A percentile compares a stretch with the other conserved stretches of the same genome.
Evolutionary conservation across 306 rosid genomes (phyloP).

Genomic region (Pyrus pyrifolia): DNA sequence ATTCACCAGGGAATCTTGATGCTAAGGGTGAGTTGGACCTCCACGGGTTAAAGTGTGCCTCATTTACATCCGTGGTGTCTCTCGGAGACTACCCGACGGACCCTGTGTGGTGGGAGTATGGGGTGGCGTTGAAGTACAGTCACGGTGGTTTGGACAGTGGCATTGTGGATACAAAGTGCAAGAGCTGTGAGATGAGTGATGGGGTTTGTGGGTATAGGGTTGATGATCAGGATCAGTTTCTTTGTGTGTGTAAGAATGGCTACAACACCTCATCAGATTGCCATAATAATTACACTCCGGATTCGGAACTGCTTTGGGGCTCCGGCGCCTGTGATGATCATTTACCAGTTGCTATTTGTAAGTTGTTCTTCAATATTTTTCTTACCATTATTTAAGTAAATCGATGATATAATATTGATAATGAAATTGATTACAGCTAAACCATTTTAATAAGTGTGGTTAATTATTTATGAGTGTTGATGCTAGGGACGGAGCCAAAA

Average conservation of each 20-base stretch:
- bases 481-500: neutral
- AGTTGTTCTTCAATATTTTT: conserved; percentile 4
- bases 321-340: conserved; percentile 7
- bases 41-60: conserved; percentile 26
- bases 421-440: neutral
- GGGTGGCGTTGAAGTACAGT: conserved; percentile 41
- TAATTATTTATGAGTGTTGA: neutral
- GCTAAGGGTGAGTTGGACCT: conserved; percentile 39
- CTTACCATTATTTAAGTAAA: neutral
- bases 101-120: conserved; percentile 50
- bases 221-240: conserved; percentile 33
- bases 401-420: neutral
- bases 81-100: conserved; percentile 45
- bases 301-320: conserved; percentile 25
- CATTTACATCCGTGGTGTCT: conserved; percentile 39
- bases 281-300: conserved; percentile 10
- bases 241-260: conserved; percentile 50
- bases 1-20: conserved; percentile 49
- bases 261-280: conserved; percentile 53
- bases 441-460: neutral
- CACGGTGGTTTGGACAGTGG: conserved; percentile 28
- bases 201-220: conserved; percentile 51
- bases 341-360: conserved; percentile 19
- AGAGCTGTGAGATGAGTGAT: conserved; percentile 49
- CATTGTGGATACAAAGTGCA: conserved; percentile 30